Evolutionary conservation across 768 basidiomycete genomes (phyloP), one percentile per base, ranked within the genome.

Genomic region (Symmetrospora coprosmae): DNA sequence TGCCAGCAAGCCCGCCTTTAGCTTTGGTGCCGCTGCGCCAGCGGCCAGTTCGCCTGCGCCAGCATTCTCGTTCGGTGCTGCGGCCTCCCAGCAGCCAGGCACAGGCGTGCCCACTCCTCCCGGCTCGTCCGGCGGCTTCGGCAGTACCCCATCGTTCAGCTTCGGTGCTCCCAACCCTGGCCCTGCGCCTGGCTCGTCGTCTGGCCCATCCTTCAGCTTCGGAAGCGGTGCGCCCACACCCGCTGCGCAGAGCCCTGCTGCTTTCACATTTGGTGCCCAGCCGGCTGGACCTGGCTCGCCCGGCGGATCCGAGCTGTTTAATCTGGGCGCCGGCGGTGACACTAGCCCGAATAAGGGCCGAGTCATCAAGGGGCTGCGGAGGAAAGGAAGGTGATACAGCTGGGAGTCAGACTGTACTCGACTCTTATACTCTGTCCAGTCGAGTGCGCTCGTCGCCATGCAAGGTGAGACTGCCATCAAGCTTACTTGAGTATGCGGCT

Each of bases 341-440:
- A 53, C 33, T 8, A 53, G 51, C 31, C 51, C 51, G 9, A 53
- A 37, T 19, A 53, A 53, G 37, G 51, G 35, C 4, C 51, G 51
- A 28, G 35, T 38, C 27, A 30, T 53, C 51, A 53, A 53, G 25
- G 5, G 5, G 5, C 23, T 53, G 17, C 7, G 45, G 4, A 25
- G 45, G n/a, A n/a, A n/a, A n/a, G n/a, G n/a, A n/a, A n/a, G n/a
- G n/a, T n/a, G n/a, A n/a, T n/a, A n/a, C n/a, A n/a, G n/a, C n/a
- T n/a, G n/a, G n/a, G n/a, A n/a, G n/a, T n/a, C n/a, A n/a, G n/a
- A n/a, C n/a, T n/a, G n/a, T n/a, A n/a, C n/a, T n/a, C n/a, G n/a
- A n/a, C n/a, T n/a, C n/a, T n/a, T n/a, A n/a, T n/a, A n/a, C n/a
- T n/a, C n/a, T n/a, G n/a, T n/a, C n/a, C n/a, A n/a, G n/a, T n/a